Conservation (phyloP, 2,329 filamentous ascomycete species). For the Teratosphaeria epicoccoides region DNA sequence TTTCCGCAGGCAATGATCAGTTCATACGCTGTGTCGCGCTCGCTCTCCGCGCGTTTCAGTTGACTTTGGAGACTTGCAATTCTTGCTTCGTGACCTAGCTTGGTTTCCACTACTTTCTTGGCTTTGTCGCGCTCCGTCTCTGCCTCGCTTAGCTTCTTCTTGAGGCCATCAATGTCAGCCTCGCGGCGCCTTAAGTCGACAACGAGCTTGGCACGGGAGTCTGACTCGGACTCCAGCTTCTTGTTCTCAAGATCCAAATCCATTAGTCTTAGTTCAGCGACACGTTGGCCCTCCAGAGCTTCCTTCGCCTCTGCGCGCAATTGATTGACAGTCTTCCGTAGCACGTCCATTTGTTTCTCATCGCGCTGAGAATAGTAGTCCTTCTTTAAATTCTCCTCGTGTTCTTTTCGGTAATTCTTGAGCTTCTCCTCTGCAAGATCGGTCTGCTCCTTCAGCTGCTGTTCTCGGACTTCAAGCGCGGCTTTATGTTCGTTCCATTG, state of each 20-base stretch:
- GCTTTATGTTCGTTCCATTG: slow-evolving; percentile 10
- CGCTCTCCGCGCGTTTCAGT: slow-evolving; percentile 20
- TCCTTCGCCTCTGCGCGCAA: slow-evolving; percentile 44
- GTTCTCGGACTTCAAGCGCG: slow-evolving; percentile 23
- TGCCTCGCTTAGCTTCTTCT: slow-evolving; percentile 22
- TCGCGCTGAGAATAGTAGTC: slow-evolving; percentile 38
- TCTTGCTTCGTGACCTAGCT: slow-evolving; percentile 20
- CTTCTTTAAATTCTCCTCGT: slow-evolving; percentile 37
- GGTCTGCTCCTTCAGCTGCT: slow-evolving; percentile 33
- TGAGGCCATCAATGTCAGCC: slow-evolving; percentile 12
- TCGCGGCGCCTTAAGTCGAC: slow-evolving; percentile 11
- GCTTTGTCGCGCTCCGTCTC: slow-evolving; percentile 21
- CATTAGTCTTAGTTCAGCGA: slow-evolving; percentile 35
- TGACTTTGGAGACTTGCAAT: slow-evolving; percentile 20
- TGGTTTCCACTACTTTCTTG: slow-evolving; percentile 13
- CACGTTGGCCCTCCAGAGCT: slow-evolving; percentile 40
- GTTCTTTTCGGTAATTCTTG: slow-evolving; percentile 31
- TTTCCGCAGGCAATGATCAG: slow-evolving; percentile 27
- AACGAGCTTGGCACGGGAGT: slow-evolving; percentile 11
- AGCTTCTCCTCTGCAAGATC: slow-evolving; percentile 23
- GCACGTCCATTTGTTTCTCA: slow-evolving; percentile 43
- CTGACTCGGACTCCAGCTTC: slow-evolving; percentile 20
- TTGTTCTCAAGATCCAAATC: slow-evolving; percentile 22
- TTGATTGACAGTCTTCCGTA: slow-evolving; percentile 46
- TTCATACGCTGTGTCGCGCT: slow-evolving; percentile 26